Conservation (phyloP, 2,329 filamentous ascomycete species). For the Drechslera avenae region DNA sequence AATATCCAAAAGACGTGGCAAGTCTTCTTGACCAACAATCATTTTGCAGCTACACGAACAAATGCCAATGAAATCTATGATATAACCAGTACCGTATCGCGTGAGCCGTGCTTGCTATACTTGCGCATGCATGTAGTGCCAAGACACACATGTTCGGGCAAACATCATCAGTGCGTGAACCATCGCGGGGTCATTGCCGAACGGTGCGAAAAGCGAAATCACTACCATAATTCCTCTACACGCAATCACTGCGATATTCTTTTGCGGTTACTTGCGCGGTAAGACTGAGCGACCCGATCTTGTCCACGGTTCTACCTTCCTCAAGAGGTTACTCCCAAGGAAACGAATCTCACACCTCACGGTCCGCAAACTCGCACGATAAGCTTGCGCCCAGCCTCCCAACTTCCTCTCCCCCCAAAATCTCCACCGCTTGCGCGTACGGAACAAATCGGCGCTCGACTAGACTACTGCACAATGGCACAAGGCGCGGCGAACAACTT, state of each 20-base stretch:
- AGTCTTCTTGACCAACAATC: conserved; percentile 1
- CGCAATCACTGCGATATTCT: background rate
- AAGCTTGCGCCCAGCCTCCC: conserved; percentile 30
- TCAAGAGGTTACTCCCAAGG: conserved; percentile 32
- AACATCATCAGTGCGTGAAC: conserved; percentile 18
- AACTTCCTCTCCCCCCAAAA: conserved; percentile 15
- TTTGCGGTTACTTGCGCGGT: conserved; percentile 1
- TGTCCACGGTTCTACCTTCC: conserved; percentile 32
- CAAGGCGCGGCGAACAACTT: conserved; percentile 63
- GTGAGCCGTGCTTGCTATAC: too few relatives aligned
- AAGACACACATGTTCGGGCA: conserved; percentile 16
- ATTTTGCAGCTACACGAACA: conserved; percentile 5
- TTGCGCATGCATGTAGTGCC: conserved; percentile 3
- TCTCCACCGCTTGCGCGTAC: conserved; percentile 12
- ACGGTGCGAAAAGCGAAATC: conserved; percentile 13
- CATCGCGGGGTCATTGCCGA: conserved; percentile 22
- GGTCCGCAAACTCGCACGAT: conserved; percentile 26
- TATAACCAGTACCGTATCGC: background rate
- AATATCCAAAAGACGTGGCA: conserved; percentile 16
- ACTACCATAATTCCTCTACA: background rate
- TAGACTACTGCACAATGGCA: conserved; percentile 29
- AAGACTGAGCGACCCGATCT: conserved; percentile 12
- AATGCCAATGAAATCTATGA: conserved; percentile 11
- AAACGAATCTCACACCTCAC: conserved; percentile 17
- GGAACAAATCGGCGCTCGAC: conserved; percentile 1